These are phyloP conservation scores for Aspergillus incahuasiensis DNA, from an alignment of 495 filamentous ascomycete genomes.

Conservation along the genomic window DNA sequence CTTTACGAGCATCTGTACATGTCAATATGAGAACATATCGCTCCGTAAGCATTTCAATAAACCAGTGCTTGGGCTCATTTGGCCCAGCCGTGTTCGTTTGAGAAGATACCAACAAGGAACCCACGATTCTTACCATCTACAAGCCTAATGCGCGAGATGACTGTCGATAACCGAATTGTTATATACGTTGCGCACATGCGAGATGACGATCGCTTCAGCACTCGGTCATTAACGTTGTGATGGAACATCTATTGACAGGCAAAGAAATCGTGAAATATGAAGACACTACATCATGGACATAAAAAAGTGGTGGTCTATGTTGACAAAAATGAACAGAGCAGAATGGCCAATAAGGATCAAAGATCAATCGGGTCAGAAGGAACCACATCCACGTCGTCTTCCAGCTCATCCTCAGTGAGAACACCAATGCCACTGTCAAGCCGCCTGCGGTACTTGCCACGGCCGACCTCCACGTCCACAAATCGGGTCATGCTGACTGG, in stretches of 20 bases:
- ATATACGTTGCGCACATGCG: too few relatives aligned
- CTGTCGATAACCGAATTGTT: too few relatives aligned
- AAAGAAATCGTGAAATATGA: background rate
- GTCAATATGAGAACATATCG: too few relatives aligned
- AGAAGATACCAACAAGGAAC: too few relatives aligned
- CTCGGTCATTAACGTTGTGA: background rate
- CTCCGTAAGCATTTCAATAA: too few relatives aligned
- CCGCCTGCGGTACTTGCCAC: constrained; percentile 42
- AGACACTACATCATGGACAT: background rate
- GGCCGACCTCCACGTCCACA: constrained; percentile 43
- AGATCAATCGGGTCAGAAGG: constrained; percentile 26
- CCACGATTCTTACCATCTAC: too few relatives aligned
- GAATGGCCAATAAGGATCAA: constrained; percentile 2
- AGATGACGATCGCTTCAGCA: too few relatives aligned
- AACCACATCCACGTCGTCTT: constrained; percentile 28
- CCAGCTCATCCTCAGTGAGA: constrained; percentile 52
- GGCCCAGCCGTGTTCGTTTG: too few relatives aligned
- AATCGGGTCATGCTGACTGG: constrained; percentile 42
- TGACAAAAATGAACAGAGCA: background rate
- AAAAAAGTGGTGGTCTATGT: background rate
- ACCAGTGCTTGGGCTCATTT: too few relatives aligned
- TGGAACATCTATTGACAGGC: background rate
- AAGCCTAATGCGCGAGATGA: too few relatives aligned
- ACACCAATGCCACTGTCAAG: constrained; percentile 62
- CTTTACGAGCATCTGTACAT: too few relatives aligned